Percentiles rank a stretch among this genome's conserved stretches.
Evolutionary conservation across 345 rosid genomes (phyloP).

Genomic region (Syzygium grande): DNA sequence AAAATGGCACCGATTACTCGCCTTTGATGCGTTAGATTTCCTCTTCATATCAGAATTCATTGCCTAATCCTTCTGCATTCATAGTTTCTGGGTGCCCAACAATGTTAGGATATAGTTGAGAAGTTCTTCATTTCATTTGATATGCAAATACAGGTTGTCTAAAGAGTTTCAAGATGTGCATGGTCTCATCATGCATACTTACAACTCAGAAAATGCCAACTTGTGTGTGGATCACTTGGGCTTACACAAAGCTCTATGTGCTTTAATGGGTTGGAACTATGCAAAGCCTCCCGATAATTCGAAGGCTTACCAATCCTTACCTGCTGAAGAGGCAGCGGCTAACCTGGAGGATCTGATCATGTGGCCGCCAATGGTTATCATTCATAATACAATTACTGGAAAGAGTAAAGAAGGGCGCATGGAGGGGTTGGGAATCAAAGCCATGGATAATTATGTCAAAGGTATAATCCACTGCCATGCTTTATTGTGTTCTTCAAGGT

Average conservation of each 20-base stretch:
- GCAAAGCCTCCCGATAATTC: constrained; percentile 80
- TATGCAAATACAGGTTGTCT: constrained; percentile 78
- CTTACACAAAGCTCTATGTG: constrained; percentile 90
- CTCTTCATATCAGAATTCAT: neutral
- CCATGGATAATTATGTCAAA: constrained; percentile 84
- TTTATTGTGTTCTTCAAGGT: constrained; percentile 17
- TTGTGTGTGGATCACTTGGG: constrained; percentile 88
- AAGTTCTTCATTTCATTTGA: constrained; percentile 53
- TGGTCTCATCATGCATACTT: constrained; percentile 86
- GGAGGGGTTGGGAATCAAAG: constrained; percentile 98
- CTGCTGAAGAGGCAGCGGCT: constrained; percentile 67
- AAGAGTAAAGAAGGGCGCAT: constrained; percentile 90
- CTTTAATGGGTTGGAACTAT: constrained; percentile 94
- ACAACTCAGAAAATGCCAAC: constrained; percentile 71
- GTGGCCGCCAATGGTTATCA: constrained; percentile 94
- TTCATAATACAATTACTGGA: constrained; percentile 91
- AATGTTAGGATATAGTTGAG: neutral
- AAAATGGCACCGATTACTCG: neutral
- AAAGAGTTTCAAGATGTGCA: constrained; percentile 88
- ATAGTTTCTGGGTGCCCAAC: constrained; percentile 13
- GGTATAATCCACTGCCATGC: constrained; percentile 50
- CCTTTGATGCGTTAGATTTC: neutral
- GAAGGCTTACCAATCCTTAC: constrained; percentile 68
- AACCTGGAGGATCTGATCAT: constrained; percentile 84
- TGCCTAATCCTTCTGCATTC: constrained; percentile 16